Conservation (phyloP, 768 basidiomycete genomes). For the Pilatotrama ljubarskyi region DNA sequence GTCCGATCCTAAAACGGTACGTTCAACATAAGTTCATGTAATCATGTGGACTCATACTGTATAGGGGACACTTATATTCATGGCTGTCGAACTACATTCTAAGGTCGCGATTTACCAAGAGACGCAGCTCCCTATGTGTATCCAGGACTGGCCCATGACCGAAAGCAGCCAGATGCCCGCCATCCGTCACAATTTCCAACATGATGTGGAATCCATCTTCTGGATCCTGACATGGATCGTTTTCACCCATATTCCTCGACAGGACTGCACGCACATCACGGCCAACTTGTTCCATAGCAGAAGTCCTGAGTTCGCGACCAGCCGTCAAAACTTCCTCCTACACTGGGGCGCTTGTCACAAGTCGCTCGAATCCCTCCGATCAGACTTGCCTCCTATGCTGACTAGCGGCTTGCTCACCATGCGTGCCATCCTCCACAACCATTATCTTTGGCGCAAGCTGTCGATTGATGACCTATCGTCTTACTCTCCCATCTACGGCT, state of each 20-base stretch:
- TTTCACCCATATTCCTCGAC: neutral
- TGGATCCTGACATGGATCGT: constrained; percentile 2
- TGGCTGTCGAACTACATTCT: constrained; percentile 1
- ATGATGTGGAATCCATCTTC: constrained; percentile 9
- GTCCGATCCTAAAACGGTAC: constrained; percentile 8
- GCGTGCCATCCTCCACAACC: no score
- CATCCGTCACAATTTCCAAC: constrained; percentile 1
- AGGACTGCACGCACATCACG: neutral
- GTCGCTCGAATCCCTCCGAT: no score
- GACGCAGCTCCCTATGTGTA: neutral
- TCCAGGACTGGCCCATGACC: no score
- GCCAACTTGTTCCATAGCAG: neutral
- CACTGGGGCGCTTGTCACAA: neutral
- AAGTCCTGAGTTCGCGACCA: no score
- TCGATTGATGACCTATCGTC: no score
- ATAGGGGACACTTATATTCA: neutral
- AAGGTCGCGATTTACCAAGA: neutral
- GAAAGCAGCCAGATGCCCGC: no score
- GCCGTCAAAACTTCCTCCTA: neutral
- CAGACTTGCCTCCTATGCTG: no score
- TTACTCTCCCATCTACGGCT: no score
- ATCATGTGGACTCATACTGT: neutral
- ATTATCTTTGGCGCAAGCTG: no score
- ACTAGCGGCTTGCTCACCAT: no score
- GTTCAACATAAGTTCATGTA: neutral